Evolutionary conservation across 495 filamentous ascomycete genomes (phyloP).

Genomic region (Penicillium desertorum): DNA sequence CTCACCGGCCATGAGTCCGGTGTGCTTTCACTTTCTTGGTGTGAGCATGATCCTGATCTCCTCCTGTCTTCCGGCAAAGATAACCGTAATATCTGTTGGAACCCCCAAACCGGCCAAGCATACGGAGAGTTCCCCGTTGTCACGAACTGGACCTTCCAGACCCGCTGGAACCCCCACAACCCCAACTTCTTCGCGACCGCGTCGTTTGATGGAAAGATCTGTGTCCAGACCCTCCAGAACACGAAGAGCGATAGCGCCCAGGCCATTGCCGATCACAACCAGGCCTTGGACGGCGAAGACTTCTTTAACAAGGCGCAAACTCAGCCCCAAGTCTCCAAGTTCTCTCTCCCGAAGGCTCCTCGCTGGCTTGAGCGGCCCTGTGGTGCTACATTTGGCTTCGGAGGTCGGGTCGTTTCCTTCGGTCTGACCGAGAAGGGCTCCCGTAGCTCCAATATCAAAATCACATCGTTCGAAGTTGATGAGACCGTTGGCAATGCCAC

Average conservation of each 20-base stretch:
- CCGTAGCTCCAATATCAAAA: slow-evolving; percentile 73
- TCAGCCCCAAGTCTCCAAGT: slow-evolving; percentile 83
- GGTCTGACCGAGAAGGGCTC: slow-evolving; percentile 59
- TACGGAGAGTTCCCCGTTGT: slow-evolving; percentile 95
- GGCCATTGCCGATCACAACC: slow-evolving; percentile 56
- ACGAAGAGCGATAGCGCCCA: slow-evolving; percentile 58
- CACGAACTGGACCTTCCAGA: slow-evolving; percentile 98
- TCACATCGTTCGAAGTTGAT: slow-evolving; percentile 86
- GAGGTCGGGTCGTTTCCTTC: slow-evolving; percentile 86
- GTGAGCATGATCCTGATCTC: slow-evolving; percentile 83
- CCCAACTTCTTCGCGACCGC: slow-evolving; percentile 89
- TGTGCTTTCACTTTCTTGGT: slow-evolving; percentile 94
- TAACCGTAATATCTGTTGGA: slow-evolving; percentile 94
- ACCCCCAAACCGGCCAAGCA: slow-evolving; percentile 80
- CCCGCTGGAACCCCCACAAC: slow-evolving; percentile 90
- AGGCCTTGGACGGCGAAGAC: slow-evolving; percentile 83
- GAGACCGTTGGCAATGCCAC: slow-evolving; percentile 79
- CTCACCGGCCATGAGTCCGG: slow-evolving; percentile 88
- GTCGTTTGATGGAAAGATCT: slow-evolving; percentile 94
- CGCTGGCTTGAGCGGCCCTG: slow-evolving; percentile 87
- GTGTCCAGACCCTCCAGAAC: slow-evolving; percentile 88
- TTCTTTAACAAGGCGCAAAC: slow-evolving; percentile 94
- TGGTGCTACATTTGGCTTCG: slow-evolving; percentile 92
- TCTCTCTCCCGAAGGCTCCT: slow-evolving; percentile 81
- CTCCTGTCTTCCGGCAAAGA: slow-evolving; percentile 95